phyloP scores from a whole-genome alignment of 495 filamentous ascomycete genomes.

The Aspergillus affinis region DNA sequence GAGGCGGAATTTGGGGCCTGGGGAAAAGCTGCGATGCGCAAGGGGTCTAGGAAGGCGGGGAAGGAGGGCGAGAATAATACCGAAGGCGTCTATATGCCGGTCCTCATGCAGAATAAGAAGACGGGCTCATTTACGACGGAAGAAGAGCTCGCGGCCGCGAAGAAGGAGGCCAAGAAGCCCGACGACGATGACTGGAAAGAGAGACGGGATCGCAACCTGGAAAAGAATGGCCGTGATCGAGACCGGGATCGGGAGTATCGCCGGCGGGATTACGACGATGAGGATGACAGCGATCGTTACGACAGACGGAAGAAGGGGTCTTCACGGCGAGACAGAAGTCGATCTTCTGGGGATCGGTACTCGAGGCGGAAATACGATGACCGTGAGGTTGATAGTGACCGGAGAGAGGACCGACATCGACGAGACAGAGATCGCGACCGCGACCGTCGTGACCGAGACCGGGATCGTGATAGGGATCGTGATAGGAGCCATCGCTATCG shows the following conservation, averaged over 20 bases:
- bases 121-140: conserved; percentile 68
- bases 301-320: conserved; percentile 28
- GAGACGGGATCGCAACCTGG: conserved; percentile 49
- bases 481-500: conserved; percentile 29
- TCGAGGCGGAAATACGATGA: conserved; percentile 33
- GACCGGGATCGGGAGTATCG: conserved; percentile 39
- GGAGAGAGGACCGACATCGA: conserved; percentile 27
- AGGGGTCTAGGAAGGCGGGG: conserved; percentile 49
- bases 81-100: conserved; percentile 63
- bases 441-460: conserved; percentile 31
- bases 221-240: conserved; percentile 47
- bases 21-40: conserved; percentile 65
- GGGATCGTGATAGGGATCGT: conserved; percentile 26
- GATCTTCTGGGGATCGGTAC: conserved; percentile 29
- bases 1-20: conserved; percentile 75
- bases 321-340: conserved; percentile 36
- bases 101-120: conserved; percentile 62
- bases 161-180: conserved; percentile 42
- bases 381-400: conserved; percentile 18
- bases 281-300: conserved; percentile 26
- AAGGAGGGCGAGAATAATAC: conserved; percentile 37
- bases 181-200: conserved; percentile 49
- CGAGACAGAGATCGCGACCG: conserved; percentile 30
- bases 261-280: conserved; percentile 31
- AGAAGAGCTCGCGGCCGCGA: conserved; percentile 54